Evolutionary conservation across 139 green algal genomes (phyloP), one percentile per base, ranked within the genome.

Genomic region (Asterochloris sp.): DNA sequence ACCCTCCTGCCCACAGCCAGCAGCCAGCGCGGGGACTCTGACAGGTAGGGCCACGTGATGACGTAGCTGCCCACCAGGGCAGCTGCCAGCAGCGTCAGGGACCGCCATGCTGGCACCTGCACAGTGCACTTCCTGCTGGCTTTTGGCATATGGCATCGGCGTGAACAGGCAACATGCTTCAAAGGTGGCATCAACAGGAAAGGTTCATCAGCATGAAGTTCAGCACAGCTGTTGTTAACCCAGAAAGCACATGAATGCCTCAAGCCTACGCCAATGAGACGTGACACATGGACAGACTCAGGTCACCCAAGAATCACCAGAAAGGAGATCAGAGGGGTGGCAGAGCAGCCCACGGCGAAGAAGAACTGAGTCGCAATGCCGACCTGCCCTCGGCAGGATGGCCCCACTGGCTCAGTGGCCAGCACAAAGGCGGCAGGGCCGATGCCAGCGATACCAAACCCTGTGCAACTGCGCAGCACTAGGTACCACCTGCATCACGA

Each of bases 11-110:
- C 92, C 0, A 82, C 76, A 0, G 89, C 78, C 16, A 93, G 86
- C 69, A 95, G 88, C 91, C 91, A 95, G 23, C 78, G 74, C 0
- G 89, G 88, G 12, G 86, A 92, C 80, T 95, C 92, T 19, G 85
- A 78, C 23, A 94, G 11, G 14, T 80, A 66, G 0, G 86, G 84
- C 75, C 82, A 80, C 21, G 92, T 63, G 27, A 73, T 76, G 86
- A 87, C 27, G 74, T 76, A 64, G 38, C 85, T 83, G 13, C 87
- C 60, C n/a, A 89, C 83, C 11, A 79, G 38, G 13, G 82, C n/a
- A 28, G 84, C 87, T 0, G 76, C 77, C 27, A 92, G 19, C 11
- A 91, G 79, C 15, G 87, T 87, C 0, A 91, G 78, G 28, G 47
- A 38, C 26, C 88, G 80, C 88, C 88, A 92, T 16, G 61, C 28